These are phyloP conservation scores for Arabis alpina DNA, from an alignment of 345 rosid genomes.

Conservation along the genomic window DNA sequence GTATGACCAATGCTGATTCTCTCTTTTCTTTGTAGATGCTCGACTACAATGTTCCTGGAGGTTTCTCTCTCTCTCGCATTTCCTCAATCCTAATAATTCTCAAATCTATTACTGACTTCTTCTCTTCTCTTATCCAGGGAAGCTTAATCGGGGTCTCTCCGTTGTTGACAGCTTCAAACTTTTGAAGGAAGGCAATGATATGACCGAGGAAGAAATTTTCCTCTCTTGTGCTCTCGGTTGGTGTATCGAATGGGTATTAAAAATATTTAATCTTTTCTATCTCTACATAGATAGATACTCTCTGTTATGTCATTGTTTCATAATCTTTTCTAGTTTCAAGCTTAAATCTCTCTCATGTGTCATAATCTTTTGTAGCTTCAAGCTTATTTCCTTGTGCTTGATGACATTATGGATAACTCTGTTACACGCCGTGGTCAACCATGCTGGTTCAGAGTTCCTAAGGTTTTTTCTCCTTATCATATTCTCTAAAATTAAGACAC, in stretches of 20 bases:
- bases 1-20: background rate
- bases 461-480: constrained; percentile 47
- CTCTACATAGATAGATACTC: constrained; percentile 1
- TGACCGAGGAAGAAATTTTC: constrained; percentile 68
- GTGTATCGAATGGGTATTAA: constrained; percentile 88
- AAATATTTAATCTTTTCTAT: background rate
- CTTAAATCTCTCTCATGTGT: constrained; percentile 39
- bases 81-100: constrained; percentile 6
- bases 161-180: constrained; percentile 79
- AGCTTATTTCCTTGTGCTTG: constrained; percentile 79
- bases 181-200: constrained; percentile 64
- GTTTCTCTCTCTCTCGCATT: constrained; percentile 35
- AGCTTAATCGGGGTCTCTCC: constrained; percentile 91
- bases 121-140: constrained; percentile 53
- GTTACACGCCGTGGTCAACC: constrained; percentile 85
- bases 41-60: constrained; percentile 93
- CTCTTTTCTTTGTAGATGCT: constrained; percentile 65
- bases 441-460: constrained; percentile 82
- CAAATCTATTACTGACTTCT: background rate
- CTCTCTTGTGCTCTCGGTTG: constrained; percentile 82
- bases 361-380: constrained; percentile 61
- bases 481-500: background rate
- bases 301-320: background rate
- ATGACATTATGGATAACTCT: constrained; percentile 86
- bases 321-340: constrained; percentile 67